Evolutionary conservation across 495 filamentous ascomycete genomes (phyloP), one percentile per base, ranked within the genome.

Genomic region (Podospora fimiseda): DNA sequence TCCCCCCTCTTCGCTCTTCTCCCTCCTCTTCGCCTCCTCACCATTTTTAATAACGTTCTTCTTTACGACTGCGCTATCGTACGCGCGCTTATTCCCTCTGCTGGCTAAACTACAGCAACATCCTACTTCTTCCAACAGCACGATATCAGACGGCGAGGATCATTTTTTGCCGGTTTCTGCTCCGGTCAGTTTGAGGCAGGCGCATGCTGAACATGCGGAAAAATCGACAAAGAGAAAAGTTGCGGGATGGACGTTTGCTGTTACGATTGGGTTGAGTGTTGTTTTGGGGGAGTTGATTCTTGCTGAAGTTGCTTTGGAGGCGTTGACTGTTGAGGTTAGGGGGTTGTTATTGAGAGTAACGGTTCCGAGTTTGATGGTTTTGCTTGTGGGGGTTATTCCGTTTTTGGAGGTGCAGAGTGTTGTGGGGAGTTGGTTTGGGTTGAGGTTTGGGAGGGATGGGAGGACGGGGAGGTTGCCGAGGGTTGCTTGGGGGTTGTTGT

Each of bases 241-340:
- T 21, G 82, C 84, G 13, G 80, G 78, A 4, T 60, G 75, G 20
- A 81, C 84, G 20, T 91, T 91, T 61, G 80, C 84, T 19, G 77
- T 77, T 0, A 90, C 85, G 1, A 74, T 91, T 39, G 88, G 82
- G 18, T 76, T 90, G 27, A 80, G 87, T 1, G 75, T 82, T 14
- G 86, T 90, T 13, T 72, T 93, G 13, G 86, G 79, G 13, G 85
- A 89, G 66, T 62, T 91, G 43, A 83, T 93, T 18, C 69, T 91
- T 13, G 87, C 86, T 55, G 88, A 93, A 65, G 86, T 93, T n/a
- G n/a, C n/a, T 45, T 81, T 83, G n/a, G 85, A 86, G 54, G 74
- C 80, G 6, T 70, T 89, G 30, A 75, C 84, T 55, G 73, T 80
- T 19, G 67, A 72, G 18, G 85, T 84, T 21, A 74, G 88, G 19